Base-by-base conservation (phyloP, 257 asterid genomes). In the Nicotiana paniculata region DNA sequence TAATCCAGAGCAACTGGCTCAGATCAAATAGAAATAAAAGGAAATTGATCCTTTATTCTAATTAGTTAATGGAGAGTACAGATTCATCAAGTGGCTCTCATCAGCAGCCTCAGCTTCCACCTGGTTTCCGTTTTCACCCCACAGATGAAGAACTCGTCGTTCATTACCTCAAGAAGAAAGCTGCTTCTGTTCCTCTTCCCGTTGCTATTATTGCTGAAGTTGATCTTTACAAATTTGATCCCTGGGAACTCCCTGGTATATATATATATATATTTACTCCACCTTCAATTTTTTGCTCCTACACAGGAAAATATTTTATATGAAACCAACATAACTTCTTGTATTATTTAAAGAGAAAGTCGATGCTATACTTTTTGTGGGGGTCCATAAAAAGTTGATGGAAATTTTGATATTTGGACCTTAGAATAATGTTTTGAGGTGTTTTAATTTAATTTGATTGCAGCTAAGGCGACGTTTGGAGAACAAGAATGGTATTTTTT, bases 61-160 rank as follows among this genome's bases (percentile, higher is more conserved):
- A 21, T 21, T 21, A 16, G n/a, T 48, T 32, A 30, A 88, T 88
- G 90, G 90, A 88, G 69, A 84, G 89, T 54, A 85, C 90, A 3
- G 90, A 88, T 81, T 85, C 90, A 51, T 85, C 90, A 21, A 84
- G 83, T n/a, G 85, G 85, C 16, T 77, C 81, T 65, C 76, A 86
- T 13, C 90, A 83, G 80, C 91, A 88, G 72, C 91, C 90, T 11
- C 90, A 88, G n/a, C 86, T 89, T 18, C 91, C 90, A 12, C 92
- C 91, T n/a, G 91, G 91, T 11, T 89, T 89, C 32, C 91, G 92
- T 48, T 89, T 89, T 85, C 92, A 89, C 80, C 92, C 92, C 1
- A 89, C 92, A 3, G 92, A 89, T 62, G 92, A 89, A 74, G 92
- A 89, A 53, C 87, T 89, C 1, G 91, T 89, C 28, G 91, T 89